Base-by-base conservation (phyloP, 1,284 basidiomycete species). In the Papiliotrema laurentii region DNA sequence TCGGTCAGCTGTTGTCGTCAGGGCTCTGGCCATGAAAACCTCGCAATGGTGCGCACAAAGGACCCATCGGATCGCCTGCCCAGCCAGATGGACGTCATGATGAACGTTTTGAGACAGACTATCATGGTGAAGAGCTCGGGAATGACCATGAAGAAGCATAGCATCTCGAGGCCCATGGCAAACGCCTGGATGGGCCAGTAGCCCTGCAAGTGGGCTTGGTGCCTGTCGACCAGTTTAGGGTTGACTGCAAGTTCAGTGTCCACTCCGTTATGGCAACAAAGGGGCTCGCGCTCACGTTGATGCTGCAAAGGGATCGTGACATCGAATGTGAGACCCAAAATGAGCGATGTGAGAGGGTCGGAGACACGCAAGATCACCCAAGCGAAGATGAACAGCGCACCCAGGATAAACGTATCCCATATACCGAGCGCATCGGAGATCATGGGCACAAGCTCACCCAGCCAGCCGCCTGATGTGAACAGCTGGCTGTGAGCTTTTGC, bases 41-140 rank as follows among this genome's bases (percentile, higher is more conserved):
- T n/a, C n/a, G n/a, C n/a, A n/a, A n/a, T n/a, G n/a, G n/a, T n/a
- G 16, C 62, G 53, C 31, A 64, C 61, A 41, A 48, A 50, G 5
- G 37, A 37, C 7, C 58, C 62, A 11, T 56, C 51, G 30, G 47
- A 34, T 19, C 53, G 51, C n/a, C 50, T 46, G 6, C 49, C 56
- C 13, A 61, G 34, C 63, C 61, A 63, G 2, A 58, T 47, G 11
- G 42, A 11, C 22, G 54, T 47, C 44, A 55, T 42, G 5, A 51
- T 28, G 0, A 53, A 51, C 27, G 64, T 63, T 49, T 66, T 66
- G 47, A 66, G 26, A 39, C 62, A 64, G 5, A 66, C 60, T 2
- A 62, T 30, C n/a, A 64, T 35, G 1, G 62, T 63, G 49, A 66
- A 64, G 13, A 60, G 47, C n/a, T 59, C 56, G 3, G 60, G 58